A percentile compares a stretch with the other conserved stretches of the same genome.
Evolutionary conservation across 129 eudicot genomes (phyloP).

Genomic region (Helianthus tuberosus): DNA sequence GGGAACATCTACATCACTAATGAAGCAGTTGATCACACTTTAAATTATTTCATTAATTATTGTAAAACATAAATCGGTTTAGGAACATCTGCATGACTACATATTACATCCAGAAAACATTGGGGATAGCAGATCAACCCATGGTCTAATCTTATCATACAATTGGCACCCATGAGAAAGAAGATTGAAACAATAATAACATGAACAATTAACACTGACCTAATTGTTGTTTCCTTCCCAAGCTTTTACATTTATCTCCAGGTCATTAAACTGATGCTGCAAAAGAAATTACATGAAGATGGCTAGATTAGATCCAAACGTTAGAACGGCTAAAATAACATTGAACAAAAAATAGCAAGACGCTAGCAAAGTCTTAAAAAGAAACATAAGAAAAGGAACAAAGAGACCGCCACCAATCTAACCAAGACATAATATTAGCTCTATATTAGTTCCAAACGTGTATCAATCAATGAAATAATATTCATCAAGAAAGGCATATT

Average conservation of each 20-base stretch:
- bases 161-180: slow-evolving; percentile 27
- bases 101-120: slow-evolving; percentile 23
- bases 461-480: not conserved
- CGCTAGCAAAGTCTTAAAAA: too few species aligned
- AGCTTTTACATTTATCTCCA: slow-evolving; percentile 29
- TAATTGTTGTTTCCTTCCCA: slow-evolving; percentile 34
- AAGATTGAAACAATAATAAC: slow-evolving; percentile 16
- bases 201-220: slow-evolving; percentile 36
- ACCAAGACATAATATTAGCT: too few species aligned
- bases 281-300: slow-evolving; percentile 13
- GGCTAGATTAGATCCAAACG: not conserved
- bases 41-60: slow-evolving; percentile 1
- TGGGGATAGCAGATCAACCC: not conserved
- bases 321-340: too few species aligned
- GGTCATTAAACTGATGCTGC: slow-evolving; percentile 26
- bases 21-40: not conserved
- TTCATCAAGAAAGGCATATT: not conserved
- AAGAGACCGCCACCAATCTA: too few species aligned
- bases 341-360: too few species aligned
- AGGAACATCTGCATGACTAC: slow-evolving; percentile 13
- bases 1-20: not conserved
- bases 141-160: slow-evolving; percentile 32
- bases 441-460: not conserved
- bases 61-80: slow-evolving; percentile 2
- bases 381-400: too few species aligned